Percentiles rank a stretch among this genome's conserved stretches.
These are phyloP conservation scores for Pecoramyces ruminantium DNA, from an alignment of 192 early-diverging fungal genomes.

Conservation along the genomic window DNA sequence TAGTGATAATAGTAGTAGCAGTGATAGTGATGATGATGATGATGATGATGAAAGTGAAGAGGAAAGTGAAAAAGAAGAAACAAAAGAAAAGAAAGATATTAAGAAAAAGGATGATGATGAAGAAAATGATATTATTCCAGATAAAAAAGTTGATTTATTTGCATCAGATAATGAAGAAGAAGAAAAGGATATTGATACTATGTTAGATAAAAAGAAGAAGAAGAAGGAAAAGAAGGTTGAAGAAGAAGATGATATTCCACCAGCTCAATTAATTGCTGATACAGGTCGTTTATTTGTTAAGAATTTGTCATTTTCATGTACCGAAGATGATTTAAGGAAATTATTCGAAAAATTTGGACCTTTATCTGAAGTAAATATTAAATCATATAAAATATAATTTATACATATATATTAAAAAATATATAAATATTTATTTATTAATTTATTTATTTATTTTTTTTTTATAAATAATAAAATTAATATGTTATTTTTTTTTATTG, in stretches of 20 bases:
- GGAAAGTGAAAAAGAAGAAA: slow-evolving; percentile 12
- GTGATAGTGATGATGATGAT: slow-evolving; percentile 16
- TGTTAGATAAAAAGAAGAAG: neutral
- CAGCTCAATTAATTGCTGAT: slow-evolving; percentile 61
- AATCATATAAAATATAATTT: too few relatives aligned
- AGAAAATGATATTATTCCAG: neutral
- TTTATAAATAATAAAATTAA: too few relatives aligned
- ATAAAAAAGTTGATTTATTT: neutral
- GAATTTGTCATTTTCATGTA: slow-evolving; percentile 81
- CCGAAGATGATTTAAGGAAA: slow-evolving; percentile 67
- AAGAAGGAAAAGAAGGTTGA: slow-evolving; percentile 8
- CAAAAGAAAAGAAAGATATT: slow-evolving; percentile 15
- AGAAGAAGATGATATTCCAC: slow-evolving; percentile 8
- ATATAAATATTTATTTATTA: neutral
- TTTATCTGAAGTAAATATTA: slow-evolving; percentile 46
- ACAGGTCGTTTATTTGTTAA: slow-evolving; percentile 88
- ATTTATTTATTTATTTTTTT: too few relatives aligned
- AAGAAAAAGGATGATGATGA: slow-evolving; percentile 10
- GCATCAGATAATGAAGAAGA: neutral
- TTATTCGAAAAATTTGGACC: slow-evolving; percentile 77
- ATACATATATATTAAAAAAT: slow-evolving; percentile 1
- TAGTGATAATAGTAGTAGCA: slow-evolving; percentile 8
- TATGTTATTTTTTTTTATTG: too few relatives aligned
- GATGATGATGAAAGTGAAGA: slow-evolving; percentile 12
- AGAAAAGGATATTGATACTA: neutral